Evolutionary conservation across 176 grass and related monocot genomes (phyloP).

Genomic region (Phoenix dactylifera): DNA sequence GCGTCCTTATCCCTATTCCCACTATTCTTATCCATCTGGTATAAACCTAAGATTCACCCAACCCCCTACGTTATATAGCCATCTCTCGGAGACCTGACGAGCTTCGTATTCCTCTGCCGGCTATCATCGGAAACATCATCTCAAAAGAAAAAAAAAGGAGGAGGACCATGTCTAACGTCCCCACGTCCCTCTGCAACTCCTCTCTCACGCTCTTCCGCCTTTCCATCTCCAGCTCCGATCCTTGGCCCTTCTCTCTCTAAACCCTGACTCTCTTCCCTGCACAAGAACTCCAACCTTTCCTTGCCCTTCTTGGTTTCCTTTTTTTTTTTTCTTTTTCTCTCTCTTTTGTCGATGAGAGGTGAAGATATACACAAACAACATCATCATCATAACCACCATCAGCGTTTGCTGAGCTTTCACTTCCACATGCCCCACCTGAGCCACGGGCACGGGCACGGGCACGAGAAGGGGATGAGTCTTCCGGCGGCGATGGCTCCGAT

Average conservation of each 20-base stretch:
- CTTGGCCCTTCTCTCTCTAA: slow-evolving; percentile 46
- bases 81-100: not conserved
- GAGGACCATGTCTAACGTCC: slow-evolving; percentile 60
- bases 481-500: not conserved
- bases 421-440: not conserved
- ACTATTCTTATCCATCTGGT: too few species aligned
- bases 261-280: not conserved
- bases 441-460: too few species aligned
- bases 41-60: too few species aligned
- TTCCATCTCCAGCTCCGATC: slow-evolving; percentile 62
- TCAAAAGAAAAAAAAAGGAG: not conserved
- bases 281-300: not conserved
- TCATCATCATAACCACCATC: not conserved
- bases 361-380: too few species aligned
- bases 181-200: slow-evolving; percentile 53
- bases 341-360: not conserved
- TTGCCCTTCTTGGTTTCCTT: not conserved
- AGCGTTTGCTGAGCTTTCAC: slow-evolving; percentile 11
- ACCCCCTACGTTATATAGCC: too few species aligned
- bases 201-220: slow-evolving; percentile 72
- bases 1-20: too few species aligned
- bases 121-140: slow-evolving; percentile 26
- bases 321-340: not conserved
- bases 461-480: too few species aligned
- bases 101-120: not conserved